Conservation (phyloP, 208 protist genomes). For the Crithidia brevicula region DNA sequence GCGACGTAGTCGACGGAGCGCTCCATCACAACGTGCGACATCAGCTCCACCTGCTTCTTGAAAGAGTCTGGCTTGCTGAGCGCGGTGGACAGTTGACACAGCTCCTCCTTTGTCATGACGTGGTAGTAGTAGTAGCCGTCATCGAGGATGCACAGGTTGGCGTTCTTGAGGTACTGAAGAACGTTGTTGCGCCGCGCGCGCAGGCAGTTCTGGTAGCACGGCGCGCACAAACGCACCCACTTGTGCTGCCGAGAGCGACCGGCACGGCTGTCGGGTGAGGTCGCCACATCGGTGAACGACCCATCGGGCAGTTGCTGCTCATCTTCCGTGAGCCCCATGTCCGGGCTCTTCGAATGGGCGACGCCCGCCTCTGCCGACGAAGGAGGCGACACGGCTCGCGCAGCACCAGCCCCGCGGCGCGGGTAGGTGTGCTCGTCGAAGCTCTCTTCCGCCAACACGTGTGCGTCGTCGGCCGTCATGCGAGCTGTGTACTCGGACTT, state of each 20-base stretch:
- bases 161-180: conserved; percentile 43
- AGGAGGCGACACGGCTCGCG: neutral
- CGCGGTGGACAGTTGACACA: conserved; percentile 39
- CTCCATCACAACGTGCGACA: conserved; percentile 54
- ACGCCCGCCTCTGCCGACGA: neutral
- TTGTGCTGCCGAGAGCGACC: conserved; percentile 26
- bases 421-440: conserved; percentile 58
- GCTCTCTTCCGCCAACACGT: conserved; percentile 29
- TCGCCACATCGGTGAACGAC: neutral
- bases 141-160: conserved; percentile 53
- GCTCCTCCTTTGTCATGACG: conserved; percentile 54
- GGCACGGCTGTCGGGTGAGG: neutral
- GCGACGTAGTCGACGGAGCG: conserved; percentile 40
- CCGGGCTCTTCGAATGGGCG: conserved; percentile 1
- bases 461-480: conserved; percentile 40
- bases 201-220: conserved; percentile 65
- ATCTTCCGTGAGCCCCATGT: neutral
- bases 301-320: conserved; percentile 6
- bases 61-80: conserved; percentile 54
- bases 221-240: conserved; percentile 56
- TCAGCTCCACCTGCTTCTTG: conserved; percentile 49
- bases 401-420: neutral
- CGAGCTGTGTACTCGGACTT: conserved; percentile 45
- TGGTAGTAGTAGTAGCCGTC: conserved; percentile 69
- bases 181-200: conserved; percentile 50